Base-by-base conservation (phyloP, 208 protist genomes). In the Trypanosoma avium region DNA sequence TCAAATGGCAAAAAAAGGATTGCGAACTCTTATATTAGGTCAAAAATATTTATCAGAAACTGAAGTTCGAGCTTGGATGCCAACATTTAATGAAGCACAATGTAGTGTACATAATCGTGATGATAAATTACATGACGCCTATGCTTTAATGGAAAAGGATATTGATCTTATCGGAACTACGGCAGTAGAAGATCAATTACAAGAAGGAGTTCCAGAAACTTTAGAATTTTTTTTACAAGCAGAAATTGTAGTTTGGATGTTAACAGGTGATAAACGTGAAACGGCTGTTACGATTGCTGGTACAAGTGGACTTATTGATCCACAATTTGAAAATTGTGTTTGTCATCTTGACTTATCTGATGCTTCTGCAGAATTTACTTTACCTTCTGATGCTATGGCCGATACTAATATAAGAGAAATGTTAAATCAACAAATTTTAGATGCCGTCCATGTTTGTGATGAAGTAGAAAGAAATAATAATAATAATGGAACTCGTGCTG, bases 211-310 rank as follows among this genome's bases (percentile, higher is more conserved):
- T 2, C 89, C 93, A 21, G 95, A 98, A 50, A 95, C 94, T 26
- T 93, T 98, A 27, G 57, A 88, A 46, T 92, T 90, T 60, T 79
- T 95, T 42, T 67, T 84, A 17, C 62, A 88, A 49, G 92, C 93
- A 2, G 77, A 64, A 7, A 93, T 99, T 46, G 88, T 97, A 15
- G 71, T 99, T 22, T 99, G 97, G 97, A 94, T 99, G 70, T 79
- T 99, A 40, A 99, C 98, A 22, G 98, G 98, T 50, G 98, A 99
- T 76, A 99, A 99, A 81, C 77, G 92, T 42, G 93, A 98, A 67
- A 99, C 98, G 21, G 98, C 97, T 7, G 94, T 99, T 27, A 98
- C 98, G 58, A 98, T 99, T 49, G 96, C 85, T 17, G 72, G 72
- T 56, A 92, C 78, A 7, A 88, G 72, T 59, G 84, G 81, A 5